These are phyloP conservation scores for Solanum appendiculatum DNA, from an alignment of 257 asterid genomes.

Conservation along the genomic window DNA sequence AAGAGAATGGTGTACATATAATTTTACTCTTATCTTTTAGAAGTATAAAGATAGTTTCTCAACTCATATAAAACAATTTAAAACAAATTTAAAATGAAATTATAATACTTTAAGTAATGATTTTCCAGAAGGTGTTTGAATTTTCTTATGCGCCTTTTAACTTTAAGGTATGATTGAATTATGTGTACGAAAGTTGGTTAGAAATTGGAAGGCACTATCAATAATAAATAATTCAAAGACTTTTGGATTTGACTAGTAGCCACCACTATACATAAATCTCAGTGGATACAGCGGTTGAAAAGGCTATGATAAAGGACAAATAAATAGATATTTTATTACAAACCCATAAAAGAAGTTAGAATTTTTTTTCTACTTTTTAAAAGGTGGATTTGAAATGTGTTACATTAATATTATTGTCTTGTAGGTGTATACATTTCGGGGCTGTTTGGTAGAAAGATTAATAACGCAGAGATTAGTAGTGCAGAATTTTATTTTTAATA, in stretches of 20 bases:
- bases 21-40: no score
- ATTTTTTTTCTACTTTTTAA: neutral
- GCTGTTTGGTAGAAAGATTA: no score
- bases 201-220: constrained; percentile 3
- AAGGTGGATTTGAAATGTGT: neutral
- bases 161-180: neutral
- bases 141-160: constrained; percentile 7
- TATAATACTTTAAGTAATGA: neutral
- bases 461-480: no score
- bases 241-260: constrained; percentile 24
- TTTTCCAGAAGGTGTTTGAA: constrained; percentile 6
- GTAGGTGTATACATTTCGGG: neutral
- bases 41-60: no score
- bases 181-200: constrained; percentile 19
- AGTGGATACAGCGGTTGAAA: constrained; percentile 55
- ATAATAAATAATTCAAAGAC: constrained; percentile 17
- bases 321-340: neutral
- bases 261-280: constrained; percentile 21
- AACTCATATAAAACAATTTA: neutral
- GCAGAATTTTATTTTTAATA: no score
- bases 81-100: neutral
- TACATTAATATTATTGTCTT: neutral
- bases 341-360: neutral
- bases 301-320: neutral
- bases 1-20: no score